Evolutionary conservation across 1,139 yeast genomes (phyloP), one percentile per base, ranked within the genome.

Genomic region (Lodderomyces pseudojiufengensis): DNA sequence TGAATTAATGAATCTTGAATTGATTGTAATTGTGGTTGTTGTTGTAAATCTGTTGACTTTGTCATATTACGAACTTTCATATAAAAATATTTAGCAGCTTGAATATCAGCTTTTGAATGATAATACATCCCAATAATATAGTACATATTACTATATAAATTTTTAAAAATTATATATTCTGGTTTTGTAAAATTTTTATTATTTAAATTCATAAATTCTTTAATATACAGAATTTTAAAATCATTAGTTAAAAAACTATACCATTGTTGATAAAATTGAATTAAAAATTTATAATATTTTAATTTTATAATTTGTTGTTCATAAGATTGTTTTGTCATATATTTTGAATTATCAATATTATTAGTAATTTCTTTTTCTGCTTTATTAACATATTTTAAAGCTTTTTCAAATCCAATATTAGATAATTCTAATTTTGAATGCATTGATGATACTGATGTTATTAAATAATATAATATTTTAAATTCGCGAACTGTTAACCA

Each of bases 401-500:
- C 67, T 30, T 55, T 58, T 7, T 51, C 54, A 43, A 72, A 66
- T 3, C 67, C 54, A 29, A 56, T 61, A 10, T 47, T 48, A 2
- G 75, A 52, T 36, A 61, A 58, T 18, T 39, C 37, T 21, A 35
- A 26, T 0, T 65, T 51, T 29, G 60, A 65, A 24, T 49, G 47
- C 25, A 67, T 41, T 31, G 60, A 56, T 13, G 58, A 48, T n/a
- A 72, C 49, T 1, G 73, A 76, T 12, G 65, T 59, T 10, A 67
- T 46, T 30, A 69, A 59, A 45, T 68, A 70, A 23, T 69, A 59
- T 35, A 63, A 38, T 12, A 68, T 51, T 3, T 61, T 57, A 46
- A 69, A 70, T 39, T 73, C 76, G 28, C 62, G 63, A 2, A 64
- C 53, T 24, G 61, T 58, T 13, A 73, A 42, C 78, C 78, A 73